Base-by-base conservation (phyloP, 2,329 filamentous ascomycete species). In the Geosmithia putterillii region DNA sequence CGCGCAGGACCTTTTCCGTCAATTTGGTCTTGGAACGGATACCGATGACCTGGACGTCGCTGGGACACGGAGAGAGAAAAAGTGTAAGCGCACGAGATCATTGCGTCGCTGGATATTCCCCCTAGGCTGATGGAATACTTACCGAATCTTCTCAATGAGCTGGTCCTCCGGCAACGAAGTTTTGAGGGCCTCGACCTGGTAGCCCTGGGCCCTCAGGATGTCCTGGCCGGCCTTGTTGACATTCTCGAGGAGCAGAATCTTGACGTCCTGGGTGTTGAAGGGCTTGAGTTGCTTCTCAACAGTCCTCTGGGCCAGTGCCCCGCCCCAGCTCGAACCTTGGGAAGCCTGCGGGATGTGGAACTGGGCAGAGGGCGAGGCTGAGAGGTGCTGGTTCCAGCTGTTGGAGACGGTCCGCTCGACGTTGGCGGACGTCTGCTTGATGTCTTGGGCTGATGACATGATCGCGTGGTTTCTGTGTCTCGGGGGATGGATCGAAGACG, bases 21-120 rank as follows among this genome's bases (percentile, higher is more conserved):
- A 98, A 76, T 69, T 92, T 95, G 28, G 92, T 98, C 72, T 98
- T 98, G 46, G 90, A 96, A 51, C 92, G 86, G 55, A 98, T 96
- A 51, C 92, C 92, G 59, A 98, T 92, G 56, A 96, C 92, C 59
- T 98, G 92, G 22, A 95, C 86, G 60, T 95, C 85, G 48, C 87
- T 94, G 45, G 45, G 51, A 49, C 45, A 18, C 3, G n/a, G 7
- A 20, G 28, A 38, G 36, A 8, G 14, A 38, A 18, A 19, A 14
- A 8, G 4, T 23, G 15, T 40, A 40, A 40, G 22, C 22, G 8
- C 10, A 15, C 5, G 6, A 21, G 22, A 7, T n/a, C 20, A 10
- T 6, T n/a, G 3, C 15, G 19, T 21, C 10, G 18, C 22, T 15
- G 36, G 8, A 32, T 32, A 15, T 32, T 8, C 28, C 28, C 8